A percentile compares a stretch with the other conserved stretches of the same genome.
These are phyloP conservation scores for Rhodosporidiobolus odoratus DNA, from an alignment of 768 basidiomycete genomes.

Conservation along the genomic window DNA sequence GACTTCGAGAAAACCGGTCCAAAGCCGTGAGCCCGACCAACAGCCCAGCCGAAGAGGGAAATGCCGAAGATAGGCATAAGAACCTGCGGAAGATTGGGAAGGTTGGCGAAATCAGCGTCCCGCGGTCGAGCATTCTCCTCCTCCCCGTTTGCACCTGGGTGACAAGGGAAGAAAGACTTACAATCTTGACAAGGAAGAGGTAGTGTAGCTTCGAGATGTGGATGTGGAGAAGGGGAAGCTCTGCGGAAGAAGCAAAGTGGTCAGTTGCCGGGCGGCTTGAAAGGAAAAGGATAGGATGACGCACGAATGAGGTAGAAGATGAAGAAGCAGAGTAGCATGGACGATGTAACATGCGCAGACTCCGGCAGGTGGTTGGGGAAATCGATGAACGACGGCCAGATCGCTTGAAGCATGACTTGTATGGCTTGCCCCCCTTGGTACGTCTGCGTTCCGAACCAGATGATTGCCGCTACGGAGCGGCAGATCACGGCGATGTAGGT, in stretches of 20 bases:
- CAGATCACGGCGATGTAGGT: slow-evolving; percentile 26
- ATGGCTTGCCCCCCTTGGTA: slow-evolving; percentile 38
- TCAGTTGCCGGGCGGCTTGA: too few species aligned
- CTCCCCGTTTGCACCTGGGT: not conserved
- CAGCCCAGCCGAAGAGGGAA: slow-evolving; percentile 30
- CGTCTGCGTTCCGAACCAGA: slow-evolving; percentile 32
- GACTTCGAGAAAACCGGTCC: slow-evolving; percentile 12
- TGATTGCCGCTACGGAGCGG: slow-evolving; percentile 8
- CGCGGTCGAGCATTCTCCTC: too few species aligned
- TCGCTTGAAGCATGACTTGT: slow-evolving; percentile 32
- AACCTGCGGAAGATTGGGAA: not conserved
- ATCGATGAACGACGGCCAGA: slow-evolving; percentile 37
- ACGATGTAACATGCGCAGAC: slow-evolving; percentile 38
- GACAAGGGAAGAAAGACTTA: not conserved
- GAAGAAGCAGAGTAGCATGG: slow-evolving; percentile 38
- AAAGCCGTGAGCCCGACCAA: slow-evolving; percentile 19
- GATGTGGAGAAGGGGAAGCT: slow-evolving; percentile 36
- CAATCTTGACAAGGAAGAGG: slow-evolving; percentile 36
- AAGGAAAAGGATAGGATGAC: not conserved
- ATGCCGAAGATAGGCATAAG: slow-evolving; percentile 29
- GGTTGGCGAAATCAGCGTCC: too few species aligned
- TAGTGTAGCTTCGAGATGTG: slow-evolving; percentile 38
- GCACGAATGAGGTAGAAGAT: slow-evolving; percentile 34
- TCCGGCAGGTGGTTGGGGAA: slow-evolving; percentile 42
- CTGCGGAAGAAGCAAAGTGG: too few species aligned